Evolutionary conservation across 345 rosid species (phyloP).

Genomic region (Cardamine resedifolia): DNA sequence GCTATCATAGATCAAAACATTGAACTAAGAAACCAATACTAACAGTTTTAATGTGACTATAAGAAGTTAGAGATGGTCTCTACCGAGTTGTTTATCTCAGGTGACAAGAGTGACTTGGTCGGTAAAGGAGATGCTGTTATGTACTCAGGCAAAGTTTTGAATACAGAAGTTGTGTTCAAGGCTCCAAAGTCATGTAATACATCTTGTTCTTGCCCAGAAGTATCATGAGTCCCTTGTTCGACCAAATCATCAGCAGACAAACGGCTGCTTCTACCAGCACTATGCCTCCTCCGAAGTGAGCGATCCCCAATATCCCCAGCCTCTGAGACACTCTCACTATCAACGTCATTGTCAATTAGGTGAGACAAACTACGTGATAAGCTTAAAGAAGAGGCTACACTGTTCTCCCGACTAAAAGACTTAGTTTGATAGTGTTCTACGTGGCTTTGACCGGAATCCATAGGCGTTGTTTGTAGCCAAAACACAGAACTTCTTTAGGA

Average conservation of each 20-base stretch:
- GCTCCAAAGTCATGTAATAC: slow-evolving; percentile 33
- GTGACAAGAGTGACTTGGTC: slow-evolving; percentile 41
- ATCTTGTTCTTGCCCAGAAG: slow-evolving; percentile 32
- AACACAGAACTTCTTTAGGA: not conserved
- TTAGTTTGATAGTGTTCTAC: slow-evolving; percentile 31
- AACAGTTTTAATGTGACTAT: slow-evolving; percentile 1
- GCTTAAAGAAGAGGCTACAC: slow-evolving; percentile 51
- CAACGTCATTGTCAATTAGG: slow-evolving; percentile 46
- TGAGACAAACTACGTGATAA: slow-evolving; percentile 40
- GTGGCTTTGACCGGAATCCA: slow-evolving; percentile 45
- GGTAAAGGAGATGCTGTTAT: slow-evolving; percentile 48
- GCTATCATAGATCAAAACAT: slow-evolving; percentile 15
- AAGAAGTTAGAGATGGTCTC: not conserved
- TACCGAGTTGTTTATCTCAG: slow-evolving; percentile 36
- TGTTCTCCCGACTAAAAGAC: slow-evolving; percentile 48
- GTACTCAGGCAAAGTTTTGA: slow-evolving; percentile 46
- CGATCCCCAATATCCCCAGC: slow-evolving; percentile 92
- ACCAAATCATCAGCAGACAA: slow-evolving; percentile 43
- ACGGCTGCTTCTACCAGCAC: slow-evolving; percentile 46
- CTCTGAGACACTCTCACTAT: slow-evolving; percentile 71
- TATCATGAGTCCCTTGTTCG: slow-evolving; percentile 40
- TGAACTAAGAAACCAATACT: slow-evolving; percentile 9
- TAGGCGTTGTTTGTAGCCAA: slow-evolving; percentile 33
- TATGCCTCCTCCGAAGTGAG: slow-evolving; percentile 53
- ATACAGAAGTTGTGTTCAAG: slow-evolving; percentile 33